These are phyloP conservation scores for Kodamaea kaohsiungensis DNA, from an alignment of 805 yeast genomes.

Conservation along the genomic window DNA sequence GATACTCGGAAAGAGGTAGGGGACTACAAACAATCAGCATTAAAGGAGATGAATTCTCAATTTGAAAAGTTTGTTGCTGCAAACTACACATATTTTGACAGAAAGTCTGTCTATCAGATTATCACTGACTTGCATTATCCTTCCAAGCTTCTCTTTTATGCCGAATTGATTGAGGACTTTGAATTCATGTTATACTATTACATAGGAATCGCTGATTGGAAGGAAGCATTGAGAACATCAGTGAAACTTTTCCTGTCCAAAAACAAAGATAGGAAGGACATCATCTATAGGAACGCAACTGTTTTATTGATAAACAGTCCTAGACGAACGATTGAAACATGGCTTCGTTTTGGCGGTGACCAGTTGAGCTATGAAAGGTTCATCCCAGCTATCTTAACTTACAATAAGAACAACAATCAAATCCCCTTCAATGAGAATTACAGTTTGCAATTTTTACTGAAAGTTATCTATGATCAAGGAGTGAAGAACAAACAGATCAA, in stretches of 20 bases:
- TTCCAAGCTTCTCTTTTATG: conserved; percentile 64
- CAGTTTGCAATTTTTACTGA: conserved; percentile 63
- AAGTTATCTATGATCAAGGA: conserved; percentile 44
- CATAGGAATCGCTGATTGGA: conserved; percentile 72
- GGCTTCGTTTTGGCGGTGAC: conserved; percentile 57
- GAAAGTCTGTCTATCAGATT: conserved; percentile 69
- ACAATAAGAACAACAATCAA: conserved; percentile 49
- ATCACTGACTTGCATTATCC: conserved; percentile 65
- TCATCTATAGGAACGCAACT: conserved; percentile 68
- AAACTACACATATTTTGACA: conserved; percentile 56
- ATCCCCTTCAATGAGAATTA: conserved; percentile 54
- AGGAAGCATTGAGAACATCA: conserved; percentile 61
- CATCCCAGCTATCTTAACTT: conserved; percentile 74
- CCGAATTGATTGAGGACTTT: conserved; percentile 66
- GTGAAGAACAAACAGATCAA: conserved; percentile 51
- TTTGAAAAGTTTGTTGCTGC: conserved; percentile 52
- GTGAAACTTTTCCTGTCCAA: conserved; percentile 44
- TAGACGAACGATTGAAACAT: conserved; percentile 66
- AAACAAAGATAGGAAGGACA: conserved; percentile 17
- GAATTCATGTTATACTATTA: conserved; percentile 69
- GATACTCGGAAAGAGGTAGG: not conserved
- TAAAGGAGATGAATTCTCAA: conserved; percentile 6
- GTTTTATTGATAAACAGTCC: conserved; percentile 71
- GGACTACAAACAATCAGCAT: not conserved
- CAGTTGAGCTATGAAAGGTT: conserved; percentile 61